Conservation (phyloP, 164 flowering plant species). For the Piper betle region DNA sequence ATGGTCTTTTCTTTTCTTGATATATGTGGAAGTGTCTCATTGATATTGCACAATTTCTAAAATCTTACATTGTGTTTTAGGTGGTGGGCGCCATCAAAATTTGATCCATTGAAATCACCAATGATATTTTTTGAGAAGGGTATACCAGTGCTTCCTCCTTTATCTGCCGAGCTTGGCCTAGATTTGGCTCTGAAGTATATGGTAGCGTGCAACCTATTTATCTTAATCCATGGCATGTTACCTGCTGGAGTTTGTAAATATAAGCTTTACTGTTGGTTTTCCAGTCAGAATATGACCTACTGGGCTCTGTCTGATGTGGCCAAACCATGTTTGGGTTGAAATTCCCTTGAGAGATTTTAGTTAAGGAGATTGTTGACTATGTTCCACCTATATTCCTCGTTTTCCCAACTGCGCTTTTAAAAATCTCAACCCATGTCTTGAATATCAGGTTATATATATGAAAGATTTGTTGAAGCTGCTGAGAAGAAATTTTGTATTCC, state of each 20-base stretch:
- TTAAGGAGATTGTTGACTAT: too few relatives aligned
- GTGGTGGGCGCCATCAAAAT: conserved; percentile 99
- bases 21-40: neutral
- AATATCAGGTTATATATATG: too few relatives aligned
- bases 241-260: neutral
- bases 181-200: conserved; percentile 69
- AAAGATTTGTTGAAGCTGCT: too few relatives aligned
- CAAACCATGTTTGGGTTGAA: neutral
- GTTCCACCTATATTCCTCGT: too few relatives aligned
- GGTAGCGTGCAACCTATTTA: conserved; percentile 27
- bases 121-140: conserved; percentile 86
- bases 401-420: too few relatives aligned
- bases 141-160: conserved; percentile 62
- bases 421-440: too few relatives aligned
- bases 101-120: conserved; percentile 84
- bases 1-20: neutral
- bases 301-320: neutral
- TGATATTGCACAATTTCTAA: neutral
- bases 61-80: conserved; percentile 18
- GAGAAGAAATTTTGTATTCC: too few relatives aligned
- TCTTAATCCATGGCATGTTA: neutral
- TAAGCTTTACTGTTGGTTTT: neutral
- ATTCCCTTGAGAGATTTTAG: neutral
- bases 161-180: conserved; percentile 59
- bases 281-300: neutral